These are phyloP conservation scores for Backusella tarrabulga DNA, from an alignment of 192 early-diverging fungal species.

Conservation along the genomic window DNA sequence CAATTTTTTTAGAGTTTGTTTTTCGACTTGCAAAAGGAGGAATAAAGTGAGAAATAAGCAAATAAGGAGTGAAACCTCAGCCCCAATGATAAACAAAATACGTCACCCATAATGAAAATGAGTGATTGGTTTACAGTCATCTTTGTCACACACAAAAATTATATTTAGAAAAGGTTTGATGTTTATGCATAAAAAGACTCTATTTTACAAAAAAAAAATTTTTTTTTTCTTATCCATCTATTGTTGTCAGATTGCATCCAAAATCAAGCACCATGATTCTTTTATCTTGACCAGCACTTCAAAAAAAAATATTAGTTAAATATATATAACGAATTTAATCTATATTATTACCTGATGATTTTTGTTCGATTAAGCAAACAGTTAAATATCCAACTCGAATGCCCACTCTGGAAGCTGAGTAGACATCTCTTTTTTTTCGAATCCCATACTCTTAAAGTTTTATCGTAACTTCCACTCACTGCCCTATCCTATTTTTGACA, in stretches of 20 bases:
- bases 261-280: constrained; percentile 46
- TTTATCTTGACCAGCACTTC: constrained; percentile 40
- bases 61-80: constrained; percentile 6
- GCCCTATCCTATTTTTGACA: constrained; percentile 42
- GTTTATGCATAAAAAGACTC: not conserved
- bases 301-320: not conserved
- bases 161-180: not conserved
- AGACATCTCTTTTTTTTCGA: constrained; percentile 74
- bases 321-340: not conserved
- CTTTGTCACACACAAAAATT: not conserved
- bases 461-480: constrained; percentile 91
- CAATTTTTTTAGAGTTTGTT: not conserved
- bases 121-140: not conserved
- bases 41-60: not conserved
- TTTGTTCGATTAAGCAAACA: constrained; percentile 80
- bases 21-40: constrained; percentile 3
- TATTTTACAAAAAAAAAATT: not conserved
- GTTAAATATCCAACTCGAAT: constrained; percentile 96
- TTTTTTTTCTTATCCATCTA: not conserved
- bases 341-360: constrained; percentile 28
- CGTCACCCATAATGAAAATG: not conserved
- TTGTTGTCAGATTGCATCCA: constrained; percentile 5
- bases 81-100: constrained; percentile 1
- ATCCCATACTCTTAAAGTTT: constrained; percentile 94
- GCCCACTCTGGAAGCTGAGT: constrained; percentile 55